Percentiles rank a stretch among this genome's conserved stretches.
Evolutionary conservation across 345 rosid species (phyloP).

Genomic region (Salix koriyanagi): DNA sequence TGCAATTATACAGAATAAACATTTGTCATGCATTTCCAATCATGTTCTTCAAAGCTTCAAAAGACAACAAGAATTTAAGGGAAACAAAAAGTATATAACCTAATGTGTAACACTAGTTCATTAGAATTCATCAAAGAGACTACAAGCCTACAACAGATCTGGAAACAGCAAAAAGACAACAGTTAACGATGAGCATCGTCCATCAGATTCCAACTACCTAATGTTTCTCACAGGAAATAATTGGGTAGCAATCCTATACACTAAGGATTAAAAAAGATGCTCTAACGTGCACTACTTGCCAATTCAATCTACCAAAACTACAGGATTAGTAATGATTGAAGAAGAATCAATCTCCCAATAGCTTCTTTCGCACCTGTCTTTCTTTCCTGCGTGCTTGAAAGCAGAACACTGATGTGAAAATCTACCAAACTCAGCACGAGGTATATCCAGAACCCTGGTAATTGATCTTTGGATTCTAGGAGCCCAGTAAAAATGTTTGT

Average conservation of each 20-base stretch:
- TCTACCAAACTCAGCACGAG: slow-evolving; percentile 22
- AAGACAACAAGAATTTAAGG: neutral
- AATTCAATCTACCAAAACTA: slow-evolving; percentile 23
- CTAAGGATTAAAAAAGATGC: neutral
- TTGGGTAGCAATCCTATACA: neutral
- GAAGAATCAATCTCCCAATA: slow-evolving; percentile 49
- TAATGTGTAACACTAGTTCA: neutral
- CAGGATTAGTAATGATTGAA: slow-evolving; percentile 23
- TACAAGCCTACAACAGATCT: neutral
- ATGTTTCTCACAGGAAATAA: slow-evolving; percentile 5
- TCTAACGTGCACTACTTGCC: neutral
- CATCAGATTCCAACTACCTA: neutral
- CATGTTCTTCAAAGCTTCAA: neutral
- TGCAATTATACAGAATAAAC: neutral
- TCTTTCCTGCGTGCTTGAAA: slow-evolving; percentile 18
- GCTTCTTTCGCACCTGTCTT: slow-evolving; percentile 6
- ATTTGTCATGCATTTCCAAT: neutral
- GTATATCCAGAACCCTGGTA: slow-evolving; percentile 26
- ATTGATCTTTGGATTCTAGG: slow-evolving; percentile 33
- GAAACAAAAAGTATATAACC: neutral
- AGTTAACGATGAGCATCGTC: neutral
- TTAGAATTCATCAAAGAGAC: neutral
- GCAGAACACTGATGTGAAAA: slow-evolving; percentile 66
- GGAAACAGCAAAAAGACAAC: neutral
- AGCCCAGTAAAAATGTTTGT: slow-evolving; percentile 24